Percentiles rank a stretch among this genome's conserved stretches.
Evolutionary conservation across 345 rosid genomes (phyloP).

Genomic region (Sapria himalayana): DNA sequence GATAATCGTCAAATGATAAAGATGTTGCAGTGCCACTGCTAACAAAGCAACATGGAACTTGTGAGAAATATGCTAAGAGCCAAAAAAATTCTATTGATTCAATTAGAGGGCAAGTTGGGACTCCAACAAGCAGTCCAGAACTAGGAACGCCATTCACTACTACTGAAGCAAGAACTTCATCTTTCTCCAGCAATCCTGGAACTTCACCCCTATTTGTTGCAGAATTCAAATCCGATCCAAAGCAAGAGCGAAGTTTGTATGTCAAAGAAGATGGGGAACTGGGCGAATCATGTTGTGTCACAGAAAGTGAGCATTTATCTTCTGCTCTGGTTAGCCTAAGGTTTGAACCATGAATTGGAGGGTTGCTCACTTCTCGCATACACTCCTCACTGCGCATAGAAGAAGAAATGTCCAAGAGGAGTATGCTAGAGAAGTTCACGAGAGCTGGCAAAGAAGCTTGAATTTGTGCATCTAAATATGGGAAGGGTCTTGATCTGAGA

Average conservation of each 20-base stretch:
- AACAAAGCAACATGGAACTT: slow-evolving; percentile 26
- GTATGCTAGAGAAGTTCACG: slow-evolving; percentile 33
- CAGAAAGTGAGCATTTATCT: slow-evolving; percentile 61
- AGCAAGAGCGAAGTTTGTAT: slow-evolving; percentile 41
- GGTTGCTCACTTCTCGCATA: slow-evolving; percentile 26
- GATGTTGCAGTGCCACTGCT: slow-evolving; percentile 18
- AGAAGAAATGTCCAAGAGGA: slow-evolving; percentile 31
- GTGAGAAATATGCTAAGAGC: slow-evolving; percentile 20
- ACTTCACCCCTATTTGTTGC: slow-evolving; percentile 63
- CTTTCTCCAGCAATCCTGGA: slow-evolving; percentile 88
- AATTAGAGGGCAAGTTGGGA: slow-evolving; percentile 50
- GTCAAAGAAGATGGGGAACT: slow-evolving; percentile 33
- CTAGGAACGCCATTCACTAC: slow-evolving; percentile 85
- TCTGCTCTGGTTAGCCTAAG: slow-evolving; percentile 59
- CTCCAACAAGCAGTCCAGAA: slow-evolving; percentile 93
- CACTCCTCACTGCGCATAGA: slow-evolving; percentile 28
- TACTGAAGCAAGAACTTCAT: slow-evolving; percentile 88
- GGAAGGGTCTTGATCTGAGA: slow-evolving; percentile 37
- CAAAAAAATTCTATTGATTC: slow-evolving; percentile 28
- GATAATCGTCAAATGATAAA: slow-evolving; percentile 28
- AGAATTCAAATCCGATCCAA: slow-evolving; percentile 35
- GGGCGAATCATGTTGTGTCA: slow-evolving; percentile 53
- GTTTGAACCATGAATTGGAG: slow-evolving; percentile 76
- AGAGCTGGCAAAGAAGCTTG: slow-evolving; percentile 32
- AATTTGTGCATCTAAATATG: slow-evolving; percentile 25